A percentile compares a stretch with the other conserved stretches of the same genome.
These are phyloP conservation scores for Amanita phalloides DNA, from an alignment of 768 basidiomycete species.

Conservation along the genomic window DNA sequence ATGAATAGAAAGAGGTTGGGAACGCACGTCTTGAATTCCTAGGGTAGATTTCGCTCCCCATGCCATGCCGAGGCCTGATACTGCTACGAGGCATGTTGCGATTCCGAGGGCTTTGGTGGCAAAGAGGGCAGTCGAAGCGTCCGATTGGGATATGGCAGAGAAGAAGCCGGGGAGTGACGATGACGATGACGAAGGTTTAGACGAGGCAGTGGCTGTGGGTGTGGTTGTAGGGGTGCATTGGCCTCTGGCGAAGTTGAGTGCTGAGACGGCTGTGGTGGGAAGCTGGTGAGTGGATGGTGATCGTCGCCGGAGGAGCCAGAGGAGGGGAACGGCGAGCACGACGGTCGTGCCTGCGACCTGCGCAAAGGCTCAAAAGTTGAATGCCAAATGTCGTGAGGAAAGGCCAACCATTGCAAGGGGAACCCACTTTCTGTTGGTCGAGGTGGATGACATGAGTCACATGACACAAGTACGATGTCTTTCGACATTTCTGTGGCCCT, in stretches of 20 bases:
- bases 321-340: neutral
- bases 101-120: neutral
- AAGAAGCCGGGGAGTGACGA: neutral
- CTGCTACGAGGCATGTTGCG: neutral
- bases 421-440: neutral
- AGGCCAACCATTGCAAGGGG: neutral
- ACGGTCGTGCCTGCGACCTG: neutral
- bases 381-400: no score
- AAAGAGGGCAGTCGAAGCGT: neutral
- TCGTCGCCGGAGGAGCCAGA: neutral
- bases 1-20: no score
- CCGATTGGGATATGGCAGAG: neutral
- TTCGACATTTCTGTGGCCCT: no score
- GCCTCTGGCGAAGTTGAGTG: neutral
- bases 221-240: neutral
- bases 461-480: no score
- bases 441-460: no score
- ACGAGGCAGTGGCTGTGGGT: neutral
- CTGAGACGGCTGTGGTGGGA: neutral
- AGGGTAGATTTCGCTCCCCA: no score
- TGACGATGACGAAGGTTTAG: neutral
- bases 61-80: neutral
- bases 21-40: no score
- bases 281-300: neutral
- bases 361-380: neutral